Conservation (phyloP, 352 stramenopile species). For the Thraustochytrium sp. region DNA sequence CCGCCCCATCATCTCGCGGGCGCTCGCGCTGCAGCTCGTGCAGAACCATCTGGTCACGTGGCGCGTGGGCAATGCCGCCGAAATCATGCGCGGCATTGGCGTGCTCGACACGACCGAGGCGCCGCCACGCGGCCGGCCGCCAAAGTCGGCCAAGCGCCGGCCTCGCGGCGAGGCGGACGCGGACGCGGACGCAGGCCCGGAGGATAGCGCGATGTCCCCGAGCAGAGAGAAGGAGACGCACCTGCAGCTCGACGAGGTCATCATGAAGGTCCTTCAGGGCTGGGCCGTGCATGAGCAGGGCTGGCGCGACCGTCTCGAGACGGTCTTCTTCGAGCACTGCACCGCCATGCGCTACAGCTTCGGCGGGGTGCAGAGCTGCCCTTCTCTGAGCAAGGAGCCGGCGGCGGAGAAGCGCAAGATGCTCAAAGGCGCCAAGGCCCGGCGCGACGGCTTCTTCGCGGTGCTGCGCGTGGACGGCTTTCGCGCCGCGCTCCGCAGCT, state of each 20-base stretch:
- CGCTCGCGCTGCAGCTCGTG: background rate
- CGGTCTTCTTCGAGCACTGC: background rate
- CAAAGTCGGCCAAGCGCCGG: background rate
- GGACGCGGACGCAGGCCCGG: background rate
- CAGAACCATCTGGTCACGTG: background rate
- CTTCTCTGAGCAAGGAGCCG: background rate
- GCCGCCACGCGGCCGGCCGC: background rate
- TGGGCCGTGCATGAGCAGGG: background rate
- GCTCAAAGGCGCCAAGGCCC: background rate
- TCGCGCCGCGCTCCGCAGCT: background rate
- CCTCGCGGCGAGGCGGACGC: background rate
- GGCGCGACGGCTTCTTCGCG: background rate
- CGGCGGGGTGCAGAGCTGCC: background rate
- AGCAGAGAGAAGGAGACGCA: background rate
- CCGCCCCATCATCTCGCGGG: background rate
- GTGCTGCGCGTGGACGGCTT: conserved; percentile 16
- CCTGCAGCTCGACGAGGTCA: background rate
- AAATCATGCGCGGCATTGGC: background rate
- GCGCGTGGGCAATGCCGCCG: background rate
- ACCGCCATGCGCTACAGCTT: background rate
- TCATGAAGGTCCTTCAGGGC: background rate
- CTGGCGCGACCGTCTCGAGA: background rate
- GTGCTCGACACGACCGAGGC: background rate
- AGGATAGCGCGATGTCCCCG: no score
- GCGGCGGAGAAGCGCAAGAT: background rate